These are phyloP conservation scores for Aphanomyces invadans DNA, from an alignment of 352 stramenopile species.

Conservation along the genomic window DNA sequence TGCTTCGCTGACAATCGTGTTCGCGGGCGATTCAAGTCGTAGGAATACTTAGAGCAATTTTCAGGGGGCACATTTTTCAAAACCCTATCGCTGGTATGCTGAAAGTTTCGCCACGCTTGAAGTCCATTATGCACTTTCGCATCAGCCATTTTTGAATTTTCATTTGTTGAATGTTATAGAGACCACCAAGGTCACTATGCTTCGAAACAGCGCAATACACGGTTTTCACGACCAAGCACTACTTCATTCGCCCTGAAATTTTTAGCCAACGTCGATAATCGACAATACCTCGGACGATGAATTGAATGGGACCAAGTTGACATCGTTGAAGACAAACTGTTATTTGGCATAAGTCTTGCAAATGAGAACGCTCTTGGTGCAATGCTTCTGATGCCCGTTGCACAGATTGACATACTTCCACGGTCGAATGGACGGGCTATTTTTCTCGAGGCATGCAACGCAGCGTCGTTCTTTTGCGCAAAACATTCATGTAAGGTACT, in stretches of 20 bases:
- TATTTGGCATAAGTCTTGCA: conserved; percentile 24
- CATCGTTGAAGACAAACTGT: conserved; percentile 20
- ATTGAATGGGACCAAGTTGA: conserved; percentile 18
- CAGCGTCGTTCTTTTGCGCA: conserved; percentile 14
- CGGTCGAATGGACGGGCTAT: conserved; percentile 16
- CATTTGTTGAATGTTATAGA: conserved; percentile 22
- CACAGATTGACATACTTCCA: conserved; percentile 21
- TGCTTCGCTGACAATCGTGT: conserved; percentile 1
- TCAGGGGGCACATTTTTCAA: neutral
- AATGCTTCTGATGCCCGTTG: conserved; percentile 21
- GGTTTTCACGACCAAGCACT: conserved; percentile 12
- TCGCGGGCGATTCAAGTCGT: conserved; percentile 14
- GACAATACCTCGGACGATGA: conserved; percentile 17
- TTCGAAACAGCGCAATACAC: conserved; percentile 14
- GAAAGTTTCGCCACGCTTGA: neutral
- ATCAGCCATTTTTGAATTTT: conserved; percentile 13
- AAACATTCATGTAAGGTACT: conserved; percentile 24
- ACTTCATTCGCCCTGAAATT: conserved; percentile 19
- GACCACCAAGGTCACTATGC: neutral
- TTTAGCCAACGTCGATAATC: too few relatives aligned
- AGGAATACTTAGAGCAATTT: conserved; percentile 15
- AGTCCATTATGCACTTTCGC: neutral
- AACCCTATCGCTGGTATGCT: neutral
- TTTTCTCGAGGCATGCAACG: conserved; percentile 15
- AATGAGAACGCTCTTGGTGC: conserved; percentile 21